Conservation (phyloP, 2,329 filamentous ascomycete genomes). For the Pleomassaria siparia region DNA sequence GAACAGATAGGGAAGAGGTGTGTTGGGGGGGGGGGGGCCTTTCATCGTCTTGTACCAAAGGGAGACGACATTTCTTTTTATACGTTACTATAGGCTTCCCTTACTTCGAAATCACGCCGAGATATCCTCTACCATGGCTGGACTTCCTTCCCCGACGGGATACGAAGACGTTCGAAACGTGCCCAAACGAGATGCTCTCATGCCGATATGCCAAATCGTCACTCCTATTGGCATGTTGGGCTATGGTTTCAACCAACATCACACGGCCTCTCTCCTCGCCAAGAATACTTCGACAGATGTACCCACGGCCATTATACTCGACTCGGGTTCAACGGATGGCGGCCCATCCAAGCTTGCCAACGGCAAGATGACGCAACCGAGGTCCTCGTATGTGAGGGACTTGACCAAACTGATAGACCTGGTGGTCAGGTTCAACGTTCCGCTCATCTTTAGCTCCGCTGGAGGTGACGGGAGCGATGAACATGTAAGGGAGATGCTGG, state of each 20-base stretch:
- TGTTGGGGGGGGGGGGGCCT: too few species aligned
- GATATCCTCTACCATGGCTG: too few species aligned
- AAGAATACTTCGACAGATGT: constrained; percentile 8
- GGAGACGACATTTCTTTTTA: too few species aligned
- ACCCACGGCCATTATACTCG: constrained; percentile 26
- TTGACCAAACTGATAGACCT: constrained; percentile 19
- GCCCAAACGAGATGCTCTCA: constrained; percentile 2
- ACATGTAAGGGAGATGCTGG: constrained; percentile 21
- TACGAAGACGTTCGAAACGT: too few species aligned
- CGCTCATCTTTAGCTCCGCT: constrained; percentile 23
- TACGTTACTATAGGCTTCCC: too few species aligned
- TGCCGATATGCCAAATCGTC: constrained; percentile 38
- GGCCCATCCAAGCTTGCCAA: constrained; percentile 27
- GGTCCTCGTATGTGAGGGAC: constrained; percentile 19
- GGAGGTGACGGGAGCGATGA: constrained; percentile 26
- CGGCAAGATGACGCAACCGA: constrained; percentile 18
- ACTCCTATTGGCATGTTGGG: constrained; percentile 55
- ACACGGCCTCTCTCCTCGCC: constrained; percentile 17
- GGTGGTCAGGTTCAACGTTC: constrained; percentile 13
- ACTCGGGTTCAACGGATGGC: constrained; percentile 27
- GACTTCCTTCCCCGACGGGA: too few species aligned
- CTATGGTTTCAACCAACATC: constrained; percentile 48
- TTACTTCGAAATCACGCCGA: too few species aligned
- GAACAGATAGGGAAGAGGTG: too few species aligned
- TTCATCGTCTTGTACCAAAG: too few species aligned